Percentiles rank a stretch among this genome's conserved stretches.
Evolutionary conservation across 139 green algal species (phyloP).

Genomic region (Klebsormidium nitens): DNA sequence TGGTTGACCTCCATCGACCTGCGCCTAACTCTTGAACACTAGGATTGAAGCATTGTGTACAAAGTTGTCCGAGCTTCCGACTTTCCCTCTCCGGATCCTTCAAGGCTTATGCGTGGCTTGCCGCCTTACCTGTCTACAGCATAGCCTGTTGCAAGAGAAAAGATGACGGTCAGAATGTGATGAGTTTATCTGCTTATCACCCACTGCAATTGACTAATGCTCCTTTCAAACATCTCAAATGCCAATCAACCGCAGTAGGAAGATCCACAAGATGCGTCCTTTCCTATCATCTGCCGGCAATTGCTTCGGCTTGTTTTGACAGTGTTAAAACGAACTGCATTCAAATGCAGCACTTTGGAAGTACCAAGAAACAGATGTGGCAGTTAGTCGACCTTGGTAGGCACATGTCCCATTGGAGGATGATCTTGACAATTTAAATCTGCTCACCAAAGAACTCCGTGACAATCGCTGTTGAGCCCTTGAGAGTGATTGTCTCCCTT

Average conservation of each 20-base stretch:
- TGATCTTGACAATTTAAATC: background rate
- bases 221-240: background rate
- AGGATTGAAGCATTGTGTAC: background rate
- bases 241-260: background rate
- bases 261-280: background rate
- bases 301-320: background rate
- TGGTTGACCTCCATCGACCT: background rate
- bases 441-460: slow-evolving; percentile 81
- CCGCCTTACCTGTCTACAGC: slow-evolving; percentile 70
- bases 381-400: too few species aligned
- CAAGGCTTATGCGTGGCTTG: background rate
- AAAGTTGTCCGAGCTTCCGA: background rate
- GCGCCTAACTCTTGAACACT: background rate
- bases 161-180: background rate
- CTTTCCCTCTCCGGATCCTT: background rate
- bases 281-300: background rate
- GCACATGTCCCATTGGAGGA: too few species aligned
- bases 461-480: slow-evolving; percentile 78
- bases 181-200: background rate
- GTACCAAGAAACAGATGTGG: background rate
- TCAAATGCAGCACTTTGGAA: background rate
- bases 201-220: background rate
- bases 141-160: slow-evolving; percentile 43
- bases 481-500: slow-evolving; percentile 80
- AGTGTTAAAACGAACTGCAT: background rate